Conservation (phyloP, 768 basidiomycete species). For the Mycena latifolia region DNA sequence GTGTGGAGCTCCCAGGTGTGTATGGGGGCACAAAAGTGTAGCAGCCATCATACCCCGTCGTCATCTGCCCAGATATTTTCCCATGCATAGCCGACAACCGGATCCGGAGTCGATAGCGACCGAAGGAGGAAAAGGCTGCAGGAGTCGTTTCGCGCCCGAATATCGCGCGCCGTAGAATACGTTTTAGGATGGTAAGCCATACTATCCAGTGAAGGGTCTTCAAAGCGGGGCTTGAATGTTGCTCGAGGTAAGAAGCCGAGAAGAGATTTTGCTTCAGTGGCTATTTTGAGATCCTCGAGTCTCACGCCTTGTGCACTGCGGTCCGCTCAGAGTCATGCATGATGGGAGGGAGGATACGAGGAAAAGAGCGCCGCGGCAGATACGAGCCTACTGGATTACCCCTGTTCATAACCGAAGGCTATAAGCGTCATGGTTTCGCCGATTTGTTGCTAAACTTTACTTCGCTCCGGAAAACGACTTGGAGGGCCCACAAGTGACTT, state of each 20-base stretch:
- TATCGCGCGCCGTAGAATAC: no score
- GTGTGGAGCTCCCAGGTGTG: constrained; percentile 13
- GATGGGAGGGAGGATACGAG: background rate
- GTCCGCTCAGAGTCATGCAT: constrained; percentile 1
- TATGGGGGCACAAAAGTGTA: constrained; percentile 6
- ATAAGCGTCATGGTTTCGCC: constrained; percentile 1
- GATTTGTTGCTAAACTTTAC: constrained; percentile 21
- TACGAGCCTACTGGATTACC: no score
- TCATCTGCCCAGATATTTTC: constrained; percentile 20
- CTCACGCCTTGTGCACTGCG: no score
- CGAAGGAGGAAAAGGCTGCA: no score
- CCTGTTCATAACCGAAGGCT: no score
- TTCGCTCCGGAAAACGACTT: constrained; percentile 5
- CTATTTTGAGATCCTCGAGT: background rate
- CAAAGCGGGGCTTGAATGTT: no score
- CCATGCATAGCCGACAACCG: constrained; percentile 1
- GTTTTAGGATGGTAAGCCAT: background rate
- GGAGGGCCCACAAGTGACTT: no score
- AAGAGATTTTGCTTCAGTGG: background rate
- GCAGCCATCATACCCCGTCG: constrained; percentile 1
- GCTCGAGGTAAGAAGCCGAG: no score
- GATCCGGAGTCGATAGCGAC: background rate
- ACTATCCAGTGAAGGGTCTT: no score
- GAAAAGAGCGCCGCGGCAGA: no score
- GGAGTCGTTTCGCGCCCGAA: no score